These are phyloP conservation scores for Teunomyces stri DNA, from an alignment of 805 yeast species.

Conservation along the genomic window DNA sequence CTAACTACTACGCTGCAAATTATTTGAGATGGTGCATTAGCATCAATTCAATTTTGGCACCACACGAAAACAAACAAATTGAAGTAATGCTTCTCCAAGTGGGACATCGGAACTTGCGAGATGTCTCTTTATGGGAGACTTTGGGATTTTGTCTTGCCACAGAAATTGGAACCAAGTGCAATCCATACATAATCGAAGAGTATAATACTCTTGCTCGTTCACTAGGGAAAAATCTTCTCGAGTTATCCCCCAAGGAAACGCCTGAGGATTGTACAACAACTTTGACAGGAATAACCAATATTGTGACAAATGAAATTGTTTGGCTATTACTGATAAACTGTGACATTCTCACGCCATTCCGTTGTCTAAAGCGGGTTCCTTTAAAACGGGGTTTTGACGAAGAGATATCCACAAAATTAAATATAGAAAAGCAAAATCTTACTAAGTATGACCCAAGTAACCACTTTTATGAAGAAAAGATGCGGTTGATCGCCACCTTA, in stretches of 20 bases:
- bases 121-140: slow-evolving; percentile 18
- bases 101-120: slow-evolving; percentile 14
- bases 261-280: no score
- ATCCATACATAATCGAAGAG: slow-evolving; percentile 8
- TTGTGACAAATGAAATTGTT: not conserved
- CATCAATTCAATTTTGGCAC: slow-evolving; percentile 6
- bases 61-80: not conserved
- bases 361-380: slow-evolving; percentile 1
- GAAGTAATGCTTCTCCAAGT: not conserved
- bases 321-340: slow-evolving; percentile 1
- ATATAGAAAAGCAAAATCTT: not conserved
- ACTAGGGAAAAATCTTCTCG: not conserved
- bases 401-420: not conserved
- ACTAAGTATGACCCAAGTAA: not conserved
- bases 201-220: slow-evolving; percentile 1
- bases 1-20: slow-evolving; percentile 38
- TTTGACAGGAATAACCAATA: not conserved
- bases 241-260: not conserved
- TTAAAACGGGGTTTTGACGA: not conserved
- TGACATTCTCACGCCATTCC: not conserved
- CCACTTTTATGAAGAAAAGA: not conserved
- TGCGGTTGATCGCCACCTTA: not conserved
- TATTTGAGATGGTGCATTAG: slow-evolving; percentile 30
- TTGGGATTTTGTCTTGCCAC: slow-evolving; percentile 6
- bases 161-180: not conserved